A percentile compares a stretch with the other conserved stretches of the same genome.
phyloP scores from a whole-genome alignment of 176 grass and related monocot species.

The Luzula sylvatica region DNA sequence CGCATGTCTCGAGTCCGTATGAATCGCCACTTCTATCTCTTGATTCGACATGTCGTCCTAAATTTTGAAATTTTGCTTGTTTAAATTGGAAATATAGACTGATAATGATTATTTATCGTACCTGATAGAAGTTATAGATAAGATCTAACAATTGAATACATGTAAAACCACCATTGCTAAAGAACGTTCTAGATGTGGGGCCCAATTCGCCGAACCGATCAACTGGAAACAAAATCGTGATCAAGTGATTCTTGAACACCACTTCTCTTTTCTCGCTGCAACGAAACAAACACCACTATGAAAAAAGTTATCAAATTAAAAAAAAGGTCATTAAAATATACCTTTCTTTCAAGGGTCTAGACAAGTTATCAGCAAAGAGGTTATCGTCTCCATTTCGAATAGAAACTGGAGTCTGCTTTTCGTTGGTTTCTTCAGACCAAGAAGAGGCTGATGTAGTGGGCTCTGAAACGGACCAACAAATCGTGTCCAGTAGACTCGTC shows the following conservation, averaged over 20 bases:
- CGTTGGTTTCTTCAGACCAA: constrained; percentile 55
- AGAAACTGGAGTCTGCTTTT: constrained; percentile 35
- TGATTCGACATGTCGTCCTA: constrained; percentile 75
- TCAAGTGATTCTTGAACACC: constrained; percentile 80
- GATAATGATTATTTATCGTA: neutral
- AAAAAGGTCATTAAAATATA: neutral
- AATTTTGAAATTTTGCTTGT: neutral
- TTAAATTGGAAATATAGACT: too few relatives aligned
- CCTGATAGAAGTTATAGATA: constrained; percentile 97
- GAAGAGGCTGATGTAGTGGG: constrained; percentile 68
- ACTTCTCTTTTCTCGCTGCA: constrained; percentile 71
- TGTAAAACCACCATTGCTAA: constrained; percentile 70
- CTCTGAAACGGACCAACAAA: constrained; percentile 87
- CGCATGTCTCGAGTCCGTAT: constrained; percentile 88
- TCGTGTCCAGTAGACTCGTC: constrained; percentile 63
- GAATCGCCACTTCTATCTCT: constrained; percentile 64
- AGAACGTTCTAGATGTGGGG: constrained; percentile 76
- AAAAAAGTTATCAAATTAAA: neutral
- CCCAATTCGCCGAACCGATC: constrained; percentile 90
- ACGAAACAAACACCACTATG: neutral
- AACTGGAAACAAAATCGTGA: constrained; percentile 93
- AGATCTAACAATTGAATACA: constrained; percentile 53
- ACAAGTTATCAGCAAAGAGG: constrained; percentile 46
- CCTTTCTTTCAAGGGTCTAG: constrained; percentile 65
- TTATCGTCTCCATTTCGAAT: constrained; percentile 48